Base-by-base conservation (phyloP, 2,329 filamentous ascomycete species). In the Hypoxylon sp. region DNA sequence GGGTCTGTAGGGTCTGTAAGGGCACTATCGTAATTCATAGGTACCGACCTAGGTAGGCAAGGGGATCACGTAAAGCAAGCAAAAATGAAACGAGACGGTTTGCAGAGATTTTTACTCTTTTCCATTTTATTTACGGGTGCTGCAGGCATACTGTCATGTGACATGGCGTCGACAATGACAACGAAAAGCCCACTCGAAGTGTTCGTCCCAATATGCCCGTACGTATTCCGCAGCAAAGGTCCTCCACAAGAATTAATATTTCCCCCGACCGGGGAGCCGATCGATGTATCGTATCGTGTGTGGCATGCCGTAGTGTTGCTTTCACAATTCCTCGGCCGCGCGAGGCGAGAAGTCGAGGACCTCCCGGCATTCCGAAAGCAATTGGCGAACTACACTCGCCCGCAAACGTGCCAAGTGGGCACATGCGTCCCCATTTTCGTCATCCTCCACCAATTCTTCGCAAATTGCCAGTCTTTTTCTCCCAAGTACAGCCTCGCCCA, bases 181-280 rank as follows among this genome's bases (percentile, higher is more conserved):
- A 69, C 56, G 69, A 73, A 64, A 50, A 54, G 64, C 61, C 40
- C 50, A 69, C 57, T 63, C 40, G 63, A 70, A 67, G 68, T 54
- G 4, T 62, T 71, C 66, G 64, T 64, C 56, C 60, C 31, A 40
- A 40, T 40, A 58, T 64, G 67, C 67, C 55, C 67, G 48, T 44
- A 44, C 37, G 55, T 64, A 53, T 62, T 69, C 69, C 69, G 66
- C 63, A 74, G 62, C 65, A 73, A 71, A 66, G 54, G 63, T 64
- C 71, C 71, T 75, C 71, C 71, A 72, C 74, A 71, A 74, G 68
- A 72, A 72, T 72, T 72, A 72, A 70, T 53, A 62, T 66, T 63
- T 46, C 65, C 64, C 68, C 68, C 65, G 31, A 17, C 22, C 57
- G 20, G 53, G 54, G 60, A 69, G 62, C 61, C 27, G 48, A 69